Evolutionary conservation across 2,329 filamentous ascomycete genomes (phyloP), one percentile per base, ranked within the genome.

Genomic region (Elsinoe ampelina): DNA sequence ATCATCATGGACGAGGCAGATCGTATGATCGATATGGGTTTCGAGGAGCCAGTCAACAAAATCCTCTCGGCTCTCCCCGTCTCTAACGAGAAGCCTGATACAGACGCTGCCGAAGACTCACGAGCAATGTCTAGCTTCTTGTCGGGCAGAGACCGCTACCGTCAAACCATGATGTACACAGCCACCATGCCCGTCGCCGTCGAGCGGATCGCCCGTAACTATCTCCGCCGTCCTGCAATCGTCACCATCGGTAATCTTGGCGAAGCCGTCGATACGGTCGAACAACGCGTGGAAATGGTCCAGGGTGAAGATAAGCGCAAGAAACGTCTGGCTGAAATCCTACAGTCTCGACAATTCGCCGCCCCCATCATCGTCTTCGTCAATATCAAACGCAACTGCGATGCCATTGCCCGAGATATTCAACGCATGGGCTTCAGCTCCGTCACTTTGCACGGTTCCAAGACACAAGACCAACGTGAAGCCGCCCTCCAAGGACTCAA

Each of bases 151-250:
- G 86, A 90, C 65, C 81, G 87, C 19, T 97, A 97, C 74, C 80
- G 93, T 58, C 92, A 98, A 72, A 98, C 93, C 0, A 98, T 98
- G 93, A 98, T 98, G 93, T 98, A 97, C 82, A 97, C 93, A 62
- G 93, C 93, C 55, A 98, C 93, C 26, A 98, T 98, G 93, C 91
- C 93, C 1, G 75, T 87, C 0, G 83, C 87, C 0, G 88, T 98
- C 13, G 93, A 98, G 70, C 87, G 88, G 61, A 97, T 98, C 61
- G 93, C 93, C n/a, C 86, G 91, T 65, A 95, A 95, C 69, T 98
- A 98, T 68, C 82, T 97, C 13, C 87, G 92, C 0, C 83, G 93
- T 11, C 93, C 93, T 0, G 93, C 93, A 17, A 93, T 91, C 52
- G 90, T 96, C 38, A 95, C 87, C 0, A 97, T 98, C 61, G 93